Base-by-base conservation (phyloP, 140 eudicot genomes). In the Senecio squalidus region DNA sequence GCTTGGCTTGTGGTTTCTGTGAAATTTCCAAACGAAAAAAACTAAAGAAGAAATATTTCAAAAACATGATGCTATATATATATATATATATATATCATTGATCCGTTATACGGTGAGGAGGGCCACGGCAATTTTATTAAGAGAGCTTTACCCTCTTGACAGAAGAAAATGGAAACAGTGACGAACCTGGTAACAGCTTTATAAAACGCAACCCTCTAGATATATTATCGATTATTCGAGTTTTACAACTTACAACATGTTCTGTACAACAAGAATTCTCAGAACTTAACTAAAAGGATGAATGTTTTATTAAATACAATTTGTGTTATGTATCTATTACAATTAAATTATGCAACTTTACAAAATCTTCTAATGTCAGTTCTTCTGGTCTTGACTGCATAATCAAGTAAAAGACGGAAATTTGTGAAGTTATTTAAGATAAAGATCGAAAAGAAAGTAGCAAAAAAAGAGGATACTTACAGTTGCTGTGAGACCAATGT, bases 381-480 rank as follows among this genome's bases (percentile, higher is more conserved):
- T 79, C 96, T 75, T 88, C 95, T 47, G 98, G 96, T 49, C 98
- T 81, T 23, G 98, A 77, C 98, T 92, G 92, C 84, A 74, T 21
- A 46, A 45, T n/a, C 4, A 45, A 64, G 11, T 10, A 25, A 20
- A 10, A 18, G 43, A 9, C 25, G 20, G 14, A 68, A n/a, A 62
- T 23, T 2, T 30, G 3, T 17, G 16, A 1, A 27, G 9, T 58
- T 66, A n/a, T 24, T 11, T 54, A 24, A 50, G 28, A 6, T 26
- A 27, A 36, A 48, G 4, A 43, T 8, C 5, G 26, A 6, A 10
- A 56, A 25, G 30, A 26, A 38, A 4, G 34, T 24, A 16, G 34
- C 20, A 50, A 47, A 17, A 2, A 28, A 59, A 10, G 5, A 36
- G 31, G 7, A 48, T 24, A 52, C 83, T 84, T 78, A 84, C 96